A percentile compares a stretch with the other conserved stretches of the same genome.
Conservation (phyloP, 768 basidiomycete genomes). For the Kwoniella botswanensis region DNA sequence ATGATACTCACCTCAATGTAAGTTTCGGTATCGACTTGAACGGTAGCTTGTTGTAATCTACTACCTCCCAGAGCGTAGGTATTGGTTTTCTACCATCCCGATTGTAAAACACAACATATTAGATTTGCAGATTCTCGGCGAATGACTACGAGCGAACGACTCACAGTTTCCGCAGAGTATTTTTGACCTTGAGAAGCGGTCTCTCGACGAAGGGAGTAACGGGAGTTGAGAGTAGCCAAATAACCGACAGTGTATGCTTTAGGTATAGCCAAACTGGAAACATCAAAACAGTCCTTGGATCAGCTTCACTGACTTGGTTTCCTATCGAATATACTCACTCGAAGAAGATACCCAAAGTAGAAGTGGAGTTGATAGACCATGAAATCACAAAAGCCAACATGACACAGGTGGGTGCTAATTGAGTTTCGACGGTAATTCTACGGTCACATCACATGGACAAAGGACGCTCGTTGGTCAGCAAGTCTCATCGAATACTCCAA, state of each 20-base stretch:
- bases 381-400: constrained; percentile 21
- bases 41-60: constrained; percentile 24
- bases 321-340: constrained; percentile 7
- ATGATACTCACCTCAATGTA: constrained; percentile 30
- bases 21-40: constrained; percentile 29
- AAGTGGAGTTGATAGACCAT: constrained; percentile 9
- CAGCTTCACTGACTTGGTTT: neutral
- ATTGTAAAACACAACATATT: neutral
- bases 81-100: constrained; percentile 18
- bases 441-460: neutral
- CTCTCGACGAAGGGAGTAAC: constrained; percentile 19
- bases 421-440: constrained; percentile 20
- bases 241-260: constrained; percentile 22
- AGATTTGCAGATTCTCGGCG: neutral
- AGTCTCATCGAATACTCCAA: neutral
- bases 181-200: neutral
- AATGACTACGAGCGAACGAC: neutral
- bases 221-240: constrained; percentile 21
- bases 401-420: constrained; percentile 13
- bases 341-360: constrained; percentile 19
- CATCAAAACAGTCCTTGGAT: neutral
- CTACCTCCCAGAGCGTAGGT: constrained; percentile 17
- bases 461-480: neutral
- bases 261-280: constrained; percentile 11
- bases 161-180: neutral